phyloP scores from a whole-genome alignment of 371 early-diverging fungal genomes.

The Circinella umbellata region DNA sequence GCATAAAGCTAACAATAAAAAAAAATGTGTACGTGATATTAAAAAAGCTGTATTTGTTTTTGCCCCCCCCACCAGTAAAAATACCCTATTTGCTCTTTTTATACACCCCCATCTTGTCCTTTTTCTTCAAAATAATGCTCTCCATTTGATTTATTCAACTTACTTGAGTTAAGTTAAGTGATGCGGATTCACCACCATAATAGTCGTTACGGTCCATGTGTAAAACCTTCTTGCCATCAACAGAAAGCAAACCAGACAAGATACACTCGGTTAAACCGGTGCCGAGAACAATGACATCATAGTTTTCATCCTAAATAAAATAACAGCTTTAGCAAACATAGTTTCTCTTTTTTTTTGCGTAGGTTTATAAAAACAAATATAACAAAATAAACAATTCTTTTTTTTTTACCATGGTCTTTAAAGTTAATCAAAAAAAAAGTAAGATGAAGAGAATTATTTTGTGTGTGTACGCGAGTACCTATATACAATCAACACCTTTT shows the following conservation, averaged over 20 bases:
- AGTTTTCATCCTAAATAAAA: conserved; percentile 76
- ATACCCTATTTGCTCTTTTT: not conserved
- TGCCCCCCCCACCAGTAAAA: not conserved
- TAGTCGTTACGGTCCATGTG: conserved; percentile 99
- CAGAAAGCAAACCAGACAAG: conserved; percentile 95
- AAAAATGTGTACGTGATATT: not conserved
- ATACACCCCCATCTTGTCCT: not conserved
- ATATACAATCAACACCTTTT: not conserved
- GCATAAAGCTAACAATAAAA: conserved; percentile 70
- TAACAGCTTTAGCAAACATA: no score
- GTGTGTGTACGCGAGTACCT: not conserved
- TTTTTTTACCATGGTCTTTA: not conserved
- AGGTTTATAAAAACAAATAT: no score
- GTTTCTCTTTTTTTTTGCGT: no score
- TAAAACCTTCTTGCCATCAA: conserved; percentile 98
- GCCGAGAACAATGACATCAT: conserved; percentile 97
- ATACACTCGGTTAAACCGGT: conserved; percentile 99
- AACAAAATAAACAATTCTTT: not conserved
- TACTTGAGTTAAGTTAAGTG: conserved; percentile 93
- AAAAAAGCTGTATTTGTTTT: no score
- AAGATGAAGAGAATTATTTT: not conserved
- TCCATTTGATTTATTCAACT: not conserved
- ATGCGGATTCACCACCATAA: conserved; percentile 98
- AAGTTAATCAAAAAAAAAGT: not conserved
- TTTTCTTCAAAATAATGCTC: not conserved